A percentile compares a stretch with the other conserved stretches of the same genome.
Evolutionary conservation across 768 basidiomycete genomes (phyloP).

Genomic region (Lyophyllum shimeji): DNA sequence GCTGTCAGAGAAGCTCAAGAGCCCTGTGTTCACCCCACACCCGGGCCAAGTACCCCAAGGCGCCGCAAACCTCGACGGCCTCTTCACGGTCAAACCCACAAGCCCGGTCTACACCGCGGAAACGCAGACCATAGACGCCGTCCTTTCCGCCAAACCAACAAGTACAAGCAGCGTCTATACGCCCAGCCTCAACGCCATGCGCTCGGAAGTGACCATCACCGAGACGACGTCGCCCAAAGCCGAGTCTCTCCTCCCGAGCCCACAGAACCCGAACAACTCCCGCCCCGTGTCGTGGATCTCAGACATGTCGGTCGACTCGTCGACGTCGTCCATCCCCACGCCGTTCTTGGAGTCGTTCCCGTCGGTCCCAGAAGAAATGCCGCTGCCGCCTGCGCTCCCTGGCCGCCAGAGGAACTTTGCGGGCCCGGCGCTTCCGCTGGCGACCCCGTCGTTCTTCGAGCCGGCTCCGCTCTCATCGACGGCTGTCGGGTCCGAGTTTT

Average conservation of each 20-base stretch:
- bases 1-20: constrained; percentile 12
- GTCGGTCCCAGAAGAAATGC: constrained; percentile 56
- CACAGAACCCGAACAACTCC: constrained; percentile 10
- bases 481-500: constrained; percentile 18
- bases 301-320: constrained; percentile 37
- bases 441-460: constrained; percentile 19
- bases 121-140: constrained; percentile 3
- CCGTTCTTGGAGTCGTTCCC: constrained; percentile 70
- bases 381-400: constrained; percentile 23
- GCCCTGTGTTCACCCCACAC: constrained; percentile 7
- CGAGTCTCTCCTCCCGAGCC: constrained; percentile 16
- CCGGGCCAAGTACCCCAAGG: background rate
- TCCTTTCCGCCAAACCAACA: constrained; percentile 14
- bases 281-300: constrained; percentile 51
- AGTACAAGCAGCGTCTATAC: constrained; percentile 18
- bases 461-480: constrained; percentile 16
- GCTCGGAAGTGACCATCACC: constrained; percentile 16
- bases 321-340: constrained; percentile 38
- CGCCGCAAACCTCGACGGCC: constrained; percentile 1
- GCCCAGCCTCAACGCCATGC: constrained; percentile 12
- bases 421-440: constrained; percentile 14
- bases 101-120: constrained; percentile 9
- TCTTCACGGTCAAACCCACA: constrained; percentile 13
- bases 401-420: constrained; percentile 9
- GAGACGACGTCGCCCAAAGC: constrained; percentile 1